Percentiles rank a stretch among this genome's conserved stretches.
These are phyloP conservation scores for Metschnikowia noctiluminum DNA, from an alignment of 805 yeast species.

Conservation along the genomic window DNA sequence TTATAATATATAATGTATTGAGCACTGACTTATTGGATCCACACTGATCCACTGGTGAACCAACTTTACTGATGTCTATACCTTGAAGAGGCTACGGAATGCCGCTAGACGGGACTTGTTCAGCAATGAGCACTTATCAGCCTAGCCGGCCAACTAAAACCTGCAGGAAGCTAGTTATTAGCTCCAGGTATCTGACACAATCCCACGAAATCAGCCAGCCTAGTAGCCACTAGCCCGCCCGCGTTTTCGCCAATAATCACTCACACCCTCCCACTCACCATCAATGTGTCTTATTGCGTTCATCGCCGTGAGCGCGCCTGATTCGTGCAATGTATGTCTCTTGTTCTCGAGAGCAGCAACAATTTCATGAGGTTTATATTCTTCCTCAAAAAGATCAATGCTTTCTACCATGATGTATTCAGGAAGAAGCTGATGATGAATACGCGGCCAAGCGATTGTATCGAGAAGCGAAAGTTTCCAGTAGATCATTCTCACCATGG, in stretches of 20 bases:
- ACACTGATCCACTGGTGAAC: too few species aligned
- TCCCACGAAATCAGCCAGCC: background rate
- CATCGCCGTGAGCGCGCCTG: constrained; percentile 41
- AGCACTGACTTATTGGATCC: too few species aligned
- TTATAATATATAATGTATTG: too few species aligned
- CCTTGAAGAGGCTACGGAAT: too few species aligned
- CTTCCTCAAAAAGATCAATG: constrained; percentile 37
- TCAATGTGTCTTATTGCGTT: constrained; percentile 43
- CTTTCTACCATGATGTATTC: constrained; percentile 61
- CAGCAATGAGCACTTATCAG: too few species aligned
- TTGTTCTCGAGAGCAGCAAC: constrained; percentile 36
- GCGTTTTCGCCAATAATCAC: constrained; percentile 87
- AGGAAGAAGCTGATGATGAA: constrained; percentile 89
- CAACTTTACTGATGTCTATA: too few species aligned
- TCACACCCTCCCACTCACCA: constrained; percentile 62
- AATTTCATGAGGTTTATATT: constrained; percentile 31
- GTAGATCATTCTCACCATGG: constrained; percentile 63
- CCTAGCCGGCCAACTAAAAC: too few species aligned
- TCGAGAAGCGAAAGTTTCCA: constrained; percentile 58
- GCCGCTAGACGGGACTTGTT: too few species aligned
- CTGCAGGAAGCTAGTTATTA: too few species aligned
- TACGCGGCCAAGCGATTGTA: constrained; percentile 72
- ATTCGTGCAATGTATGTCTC: constrained; percentile 28
- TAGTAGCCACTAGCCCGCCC: constrained; percentile 70
- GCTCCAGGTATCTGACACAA: too few species aligned